phyloP scores from a whole-genome alignment of 306 rosid species.

The Gastrolobium bilobum region DNA sequence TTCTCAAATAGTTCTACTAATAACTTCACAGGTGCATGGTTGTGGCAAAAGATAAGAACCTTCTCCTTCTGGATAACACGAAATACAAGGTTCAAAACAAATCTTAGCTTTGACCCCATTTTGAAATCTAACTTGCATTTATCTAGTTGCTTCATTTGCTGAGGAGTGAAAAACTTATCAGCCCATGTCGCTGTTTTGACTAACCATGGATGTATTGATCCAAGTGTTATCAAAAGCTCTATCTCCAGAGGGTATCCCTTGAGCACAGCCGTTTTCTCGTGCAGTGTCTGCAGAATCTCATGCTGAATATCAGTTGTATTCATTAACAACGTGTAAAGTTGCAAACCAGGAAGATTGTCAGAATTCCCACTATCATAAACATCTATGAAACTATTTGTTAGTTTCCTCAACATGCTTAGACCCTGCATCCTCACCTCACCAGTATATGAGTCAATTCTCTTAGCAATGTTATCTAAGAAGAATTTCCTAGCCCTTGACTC shows the following conservation, averaged over 20 bases:
- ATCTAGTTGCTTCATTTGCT: constrained; percentile 67
- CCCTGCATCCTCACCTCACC: constrained; percentile 79
- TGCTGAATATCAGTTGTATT: constrained; percentile 82
- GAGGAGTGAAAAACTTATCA: constrained; percentile 61
- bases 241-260: constrained; percentile 85
- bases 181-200: constrained; percentile 79
- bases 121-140: constrained; percentile 74
- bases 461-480: constrained; percentile 85
- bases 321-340: constrained; percentile 91
- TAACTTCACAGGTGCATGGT: constrained; percentile 86
- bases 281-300: constrained; percentile 67
- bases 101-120: constrained; percentile 84
- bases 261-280: constrained; percentile 61
- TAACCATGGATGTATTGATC: constrained; percentile 96
- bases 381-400: constrained; percentile 86
- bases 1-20: constrained; percentile 80
- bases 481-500: constrained; percentile 86
- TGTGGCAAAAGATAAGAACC: constrained; percentile 87
- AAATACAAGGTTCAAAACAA: constrained; percentile 83
- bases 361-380: constrained; percentile 84
- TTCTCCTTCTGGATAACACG: constrained; percentile 82
- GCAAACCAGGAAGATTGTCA: constrained; percentile 90
- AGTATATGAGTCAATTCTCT: constrained; percentile 76
- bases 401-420: constrained; percentile 79
- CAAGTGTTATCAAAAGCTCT: constrained; percentile 94